Conservation (phyloP, 805 yeast species). For the Sugiyamaella marilandica region DNA sequence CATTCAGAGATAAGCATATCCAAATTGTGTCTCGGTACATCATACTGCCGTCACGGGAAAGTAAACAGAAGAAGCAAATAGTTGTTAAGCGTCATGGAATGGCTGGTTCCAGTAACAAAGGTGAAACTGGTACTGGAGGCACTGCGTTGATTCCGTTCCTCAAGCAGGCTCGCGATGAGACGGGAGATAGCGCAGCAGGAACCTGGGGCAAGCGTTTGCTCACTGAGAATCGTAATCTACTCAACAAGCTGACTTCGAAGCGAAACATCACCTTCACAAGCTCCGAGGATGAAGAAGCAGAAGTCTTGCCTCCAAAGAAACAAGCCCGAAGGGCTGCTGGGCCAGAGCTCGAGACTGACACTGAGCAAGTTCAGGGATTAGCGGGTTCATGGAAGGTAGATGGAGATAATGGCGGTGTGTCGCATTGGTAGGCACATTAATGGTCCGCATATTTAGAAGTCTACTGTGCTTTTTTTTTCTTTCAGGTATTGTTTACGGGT, state of each 20-base stretch:
- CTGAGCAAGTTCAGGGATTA: conserved; percentile 8
- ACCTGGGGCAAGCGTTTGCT: conserved; percentile 73
- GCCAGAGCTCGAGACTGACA: neutral
- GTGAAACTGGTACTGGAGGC: conserved; percentile 87
- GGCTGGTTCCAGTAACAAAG: conserved; percentile 39
- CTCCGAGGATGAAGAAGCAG: conserved; percentile 15
- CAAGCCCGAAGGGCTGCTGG: neutral
- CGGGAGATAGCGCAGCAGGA: conserved; percentile 91
- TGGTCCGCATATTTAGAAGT: neutral
- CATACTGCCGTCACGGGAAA: conserved; percentile 66
- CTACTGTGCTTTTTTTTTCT: neutral
- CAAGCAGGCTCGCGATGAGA: conserved; percentile 94
- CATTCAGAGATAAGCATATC: conserved; percentile 88
- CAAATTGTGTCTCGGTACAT: conserved; percentile 88
- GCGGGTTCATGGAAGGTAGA: conserved; percentile 18
- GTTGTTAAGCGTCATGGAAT: conserved; percentile 53
- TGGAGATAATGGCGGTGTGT: conserved; percentile 11
- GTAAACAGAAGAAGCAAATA: conserved; percentile 43
- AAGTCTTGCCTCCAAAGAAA: neutral
- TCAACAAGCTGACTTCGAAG: conserved; percentile 10
- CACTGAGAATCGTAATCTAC: conserved; percentile 19
- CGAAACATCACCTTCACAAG: conserved; percentile 8
- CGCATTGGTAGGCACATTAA: conserved; percentile 18
- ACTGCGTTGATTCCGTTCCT: conserved; percentile 85
- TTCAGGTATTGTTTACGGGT: neutral